phyloP scores from a whole-genome alignment of 257 asterid genomes.

The Buddleja alternifolia region DNA sequence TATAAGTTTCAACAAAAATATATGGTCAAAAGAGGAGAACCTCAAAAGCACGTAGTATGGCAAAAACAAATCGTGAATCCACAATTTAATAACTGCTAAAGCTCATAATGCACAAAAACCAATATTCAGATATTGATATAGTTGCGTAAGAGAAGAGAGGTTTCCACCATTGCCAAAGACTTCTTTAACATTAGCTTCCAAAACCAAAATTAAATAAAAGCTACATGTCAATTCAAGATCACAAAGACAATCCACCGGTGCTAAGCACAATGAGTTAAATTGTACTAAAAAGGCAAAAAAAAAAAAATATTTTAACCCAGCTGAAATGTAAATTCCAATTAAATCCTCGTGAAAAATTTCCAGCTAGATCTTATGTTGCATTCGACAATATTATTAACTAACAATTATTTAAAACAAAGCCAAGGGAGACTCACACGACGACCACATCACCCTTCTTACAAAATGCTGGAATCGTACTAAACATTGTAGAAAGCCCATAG shows the following conservation, averaged over 20 bases:
- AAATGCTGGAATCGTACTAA: conserved; percentile 97
- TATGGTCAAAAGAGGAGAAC: not conserved
- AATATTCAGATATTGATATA: not conserved
- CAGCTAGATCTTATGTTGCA: conserved; percentile 18
- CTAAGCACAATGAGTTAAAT: too few relatives aligned
- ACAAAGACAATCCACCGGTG: too few relatives aligned
- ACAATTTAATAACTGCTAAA: not conserved
- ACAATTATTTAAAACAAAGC: not conserved
- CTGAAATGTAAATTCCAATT: not conserved
- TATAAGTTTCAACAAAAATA: not conserved
- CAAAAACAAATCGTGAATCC: not conserved
- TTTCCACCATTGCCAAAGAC: conserved; percentile 11
- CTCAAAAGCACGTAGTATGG: not conserved
- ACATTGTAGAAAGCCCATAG: conserved; percentile 96
- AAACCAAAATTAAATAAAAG: too few relatives aligned
- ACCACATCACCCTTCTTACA: conserved; percentile 94
- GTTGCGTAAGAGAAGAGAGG: not conserved
- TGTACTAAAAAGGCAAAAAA: too few relatives aligned
- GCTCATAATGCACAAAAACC: not conserved
- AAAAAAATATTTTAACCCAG: not conserved
- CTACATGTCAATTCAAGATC: too few relatives aligned
- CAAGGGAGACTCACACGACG: conserved; percentile 68
- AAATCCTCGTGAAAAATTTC: conserved; percentile 21
- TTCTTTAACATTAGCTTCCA: not conserved
- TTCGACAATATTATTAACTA: not conserved